A percentile compares a stretch with the other conserved stretches of the same genome.
phyloP scores from a whole-genome alignment of 176 grass and related monocot genomes.

The Cymbopogon citratus region DNA sequence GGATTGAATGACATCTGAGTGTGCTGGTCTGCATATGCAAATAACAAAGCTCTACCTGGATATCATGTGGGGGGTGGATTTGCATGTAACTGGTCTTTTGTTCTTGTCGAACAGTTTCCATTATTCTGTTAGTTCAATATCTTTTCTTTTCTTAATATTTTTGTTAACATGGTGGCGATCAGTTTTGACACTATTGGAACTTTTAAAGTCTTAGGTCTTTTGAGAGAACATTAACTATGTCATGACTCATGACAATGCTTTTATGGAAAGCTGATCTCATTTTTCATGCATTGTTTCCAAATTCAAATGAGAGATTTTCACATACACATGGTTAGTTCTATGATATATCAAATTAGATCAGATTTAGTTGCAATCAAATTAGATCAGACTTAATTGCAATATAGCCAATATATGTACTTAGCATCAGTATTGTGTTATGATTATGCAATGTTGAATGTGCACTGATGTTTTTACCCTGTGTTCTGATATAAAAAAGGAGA shows the following conservation, averaged over 20 bases:
- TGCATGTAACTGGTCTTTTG: not conserved
- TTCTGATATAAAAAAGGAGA: not conserved
- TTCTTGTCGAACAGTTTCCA: not conserved
- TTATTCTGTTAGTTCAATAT: not conserved
- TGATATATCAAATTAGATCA: not conserved
- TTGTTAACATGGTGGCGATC: not conserved
- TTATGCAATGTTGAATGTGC: too few species aligned
- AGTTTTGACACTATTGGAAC: not conserved
- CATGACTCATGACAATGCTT: not conserved
- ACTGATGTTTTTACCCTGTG: too few species aligned
- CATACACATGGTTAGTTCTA: not conserved
- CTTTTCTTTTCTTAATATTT: not conserved
- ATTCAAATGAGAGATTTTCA: not conserved
- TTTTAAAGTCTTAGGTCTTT: not conserved
- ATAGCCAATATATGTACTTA: not conserved
- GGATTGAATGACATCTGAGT: not conserved
- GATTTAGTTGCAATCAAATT: not conserved
- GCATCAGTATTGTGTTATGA: not conserved
- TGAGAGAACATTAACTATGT: not conserved
- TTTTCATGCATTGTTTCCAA: not conserved
- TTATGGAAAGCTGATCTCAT: not conserved
- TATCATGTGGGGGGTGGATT: not conserved
- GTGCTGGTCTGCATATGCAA: not conserved
- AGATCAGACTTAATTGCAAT: not conserved
- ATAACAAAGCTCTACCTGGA: not conserved